Conservation (phyloP, 106 monocot species). For the Ottelia alismoides region DNA sequence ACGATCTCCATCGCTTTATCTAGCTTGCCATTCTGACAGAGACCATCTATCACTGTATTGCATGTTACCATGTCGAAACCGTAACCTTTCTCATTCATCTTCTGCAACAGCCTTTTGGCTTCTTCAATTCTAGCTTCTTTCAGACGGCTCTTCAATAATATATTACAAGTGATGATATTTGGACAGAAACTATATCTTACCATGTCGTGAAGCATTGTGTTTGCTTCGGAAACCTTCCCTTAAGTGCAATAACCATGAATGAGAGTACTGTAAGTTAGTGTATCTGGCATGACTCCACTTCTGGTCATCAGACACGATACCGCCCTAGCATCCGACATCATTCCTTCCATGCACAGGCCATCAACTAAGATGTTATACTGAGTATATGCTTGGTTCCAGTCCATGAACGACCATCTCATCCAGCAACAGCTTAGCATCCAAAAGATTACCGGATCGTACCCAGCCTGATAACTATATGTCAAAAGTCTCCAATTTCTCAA, state of each 20-base stretch:
- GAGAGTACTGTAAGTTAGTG: conserved; percentile 62
- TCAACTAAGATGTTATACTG: conserved; percentile 77
- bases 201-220: conserved; percentile 68
- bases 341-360: conserved; percentile 73
- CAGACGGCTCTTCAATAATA: conserved; percentile 75
- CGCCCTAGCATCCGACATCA: conserved; percentile 49
- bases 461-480: conserved; percentile 78
- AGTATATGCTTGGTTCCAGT: conserved; percentile 38
- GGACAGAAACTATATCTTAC: conserved; percentile 42
- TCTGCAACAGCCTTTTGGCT: conserved; percentile 55
- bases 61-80: conserved; percentile 68
- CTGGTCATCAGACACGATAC: conserved; percentile 51
- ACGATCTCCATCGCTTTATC: conserved; percentile 87
- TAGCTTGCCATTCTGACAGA: conserved; percentile 68
- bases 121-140: conserved; percentile 70
- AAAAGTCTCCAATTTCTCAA: conserved; percentile 41
- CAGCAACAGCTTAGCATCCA: conserved; percentile 45
- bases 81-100: conserved; percentile 82
- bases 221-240: conserved; percentile 50
- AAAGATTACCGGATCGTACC: conserved; percentile 39
- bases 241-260: conserved; percentile 67
- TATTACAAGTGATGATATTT: conserved; percentile 70
- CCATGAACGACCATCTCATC: conserved; percentile 52
- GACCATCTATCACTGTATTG: conserved; percentile 69
- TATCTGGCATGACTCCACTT: conserved; percentile 45